These are phyloP conservation scores for Boletus reticuloceps DNA, from an alignment of 768 basidiomycete species.

Conservation along the genomic window DNA sequence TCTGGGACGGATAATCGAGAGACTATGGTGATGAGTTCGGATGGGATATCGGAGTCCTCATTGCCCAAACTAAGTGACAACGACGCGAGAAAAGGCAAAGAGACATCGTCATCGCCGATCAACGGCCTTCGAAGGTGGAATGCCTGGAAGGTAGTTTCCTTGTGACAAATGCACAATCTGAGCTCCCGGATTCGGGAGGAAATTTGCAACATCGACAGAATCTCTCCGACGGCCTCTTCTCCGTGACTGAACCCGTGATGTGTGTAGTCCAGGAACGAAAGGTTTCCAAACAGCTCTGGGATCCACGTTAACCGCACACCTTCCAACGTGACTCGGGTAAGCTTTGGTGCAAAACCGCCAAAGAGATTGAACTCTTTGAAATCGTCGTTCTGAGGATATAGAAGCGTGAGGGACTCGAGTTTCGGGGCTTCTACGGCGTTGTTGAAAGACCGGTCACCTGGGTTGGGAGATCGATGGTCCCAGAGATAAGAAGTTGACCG, in stretches of 20 bases:
- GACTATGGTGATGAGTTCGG: constrained; percentile 53
- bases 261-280: constrained; percentile 65
- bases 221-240: constrained; percentile 53
- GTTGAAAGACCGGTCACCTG: constrained; percentile 6
- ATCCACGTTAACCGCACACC: constrained; percentile 64
- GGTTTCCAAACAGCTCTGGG: constrained; percentile 58
- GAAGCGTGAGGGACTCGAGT: constrained; percentile 55
- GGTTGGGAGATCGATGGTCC: constrained; percentile 19
- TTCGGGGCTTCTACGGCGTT: constrained; percentile 35
- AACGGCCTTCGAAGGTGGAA: constrained; percentile 11
- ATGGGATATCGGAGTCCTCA: constrained; percentile 60
- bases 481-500: constrained; percentile 27
- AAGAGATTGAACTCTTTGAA: constrained; percentile 66
- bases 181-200: constrained; percentile 54
- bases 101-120: constrained; percentile 32
- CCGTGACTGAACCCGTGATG: constrained; percentile 68
- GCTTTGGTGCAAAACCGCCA: constrained; percentile 54
- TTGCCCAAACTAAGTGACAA: constrained; percentile 52
- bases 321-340: constrained; percentile 55
- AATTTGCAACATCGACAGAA: constrained; percentile 55
- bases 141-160: constrained; percentile 19
- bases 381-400: constrained; percentile 66
- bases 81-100: constrained; percentile 44
- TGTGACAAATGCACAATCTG: constrained; percentile 51
- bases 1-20: constrained; percentile 48